These are phyloP conservation scores for Aspergillus pseudotamarii DNA, from an alignment of 2,329 filamentous ascomycete species.

Conservation along the genomic window DNA sequence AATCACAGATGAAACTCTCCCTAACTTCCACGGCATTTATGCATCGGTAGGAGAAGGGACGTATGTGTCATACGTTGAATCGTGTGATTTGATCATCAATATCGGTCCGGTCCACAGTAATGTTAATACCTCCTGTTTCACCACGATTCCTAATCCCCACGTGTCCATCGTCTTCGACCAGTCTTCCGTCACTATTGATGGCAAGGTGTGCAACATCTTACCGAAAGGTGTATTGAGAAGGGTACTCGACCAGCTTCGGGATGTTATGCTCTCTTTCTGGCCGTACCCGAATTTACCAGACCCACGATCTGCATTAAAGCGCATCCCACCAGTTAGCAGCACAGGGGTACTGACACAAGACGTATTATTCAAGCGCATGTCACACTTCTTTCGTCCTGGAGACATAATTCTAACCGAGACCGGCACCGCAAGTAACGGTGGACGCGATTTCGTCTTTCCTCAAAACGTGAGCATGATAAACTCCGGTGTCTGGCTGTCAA, in stretches of 20 bases:
- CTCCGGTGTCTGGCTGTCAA: conserved; percentile 61
- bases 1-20: conserved; percentile 50
- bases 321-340: conserved; percentile 42
- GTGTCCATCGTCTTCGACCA: conserved; percentile 82
- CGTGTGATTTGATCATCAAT: conserved; percentile 42
- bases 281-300: neutral
- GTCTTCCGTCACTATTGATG: conserved; percentile 71
- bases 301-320: neutral
- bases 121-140: conserved; percentile 68
- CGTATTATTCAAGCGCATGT: conserved; percentile 52
- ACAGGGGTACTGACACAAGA: conserved; percentile 37
- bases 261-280: neutral
- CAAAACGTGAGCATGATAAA: conserved; percentile 51
- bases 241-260: neutral
- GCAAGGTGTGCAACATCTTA: conserved; percentile 76
- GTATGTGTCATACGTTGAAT: conserved; percentile 31
- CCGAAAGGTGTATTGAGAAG: conserved; percentile 45
- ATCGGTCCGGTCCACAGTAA: conserved; percentile 42
- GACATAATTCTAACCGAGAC: conserved; percentile 63
- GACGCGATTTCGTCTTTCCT: conserved; percentile 55
- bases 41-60: conserved; percentile 42
- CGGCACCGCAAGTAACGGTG: conserved; percentile 60
- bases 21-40: conserved; percentile 55
- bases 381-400: conserved; percentile 51
- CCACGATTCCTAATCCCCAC: conserved; percentile 74